Evolutionary conservation across 176 grass and related monocot species (phyloP).

Genomic region (Urochloa ruziziensis): DNA sequence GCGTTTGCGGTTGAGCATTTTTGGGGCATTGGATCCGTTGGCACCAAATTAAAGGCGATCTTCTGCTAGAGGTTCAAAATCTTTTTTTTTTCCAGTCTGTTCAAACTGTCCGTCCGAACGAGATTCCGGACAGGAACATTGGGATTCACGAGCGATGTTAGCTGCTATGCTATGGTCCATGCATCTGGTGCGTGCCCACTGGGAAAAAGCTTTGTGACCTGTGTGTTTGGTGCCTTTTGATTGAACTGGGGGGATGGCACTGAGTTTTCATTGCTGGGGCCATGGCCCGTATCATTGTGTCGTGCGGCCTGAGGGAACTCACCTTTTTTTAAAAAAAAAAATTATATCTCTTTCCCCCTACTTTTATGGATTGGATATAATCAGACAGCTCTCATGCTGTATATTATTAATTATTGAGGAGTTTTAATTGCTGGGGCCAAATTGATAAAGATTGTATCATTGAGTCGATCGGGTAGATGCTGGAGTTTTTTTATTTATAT

Average conservation of each 20-base stretch:
- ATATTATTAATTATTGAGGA: not conserved
- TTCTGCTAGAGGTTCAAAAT: too few relatives aligned
- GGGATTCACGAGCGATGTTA: conserved; percentile 14
- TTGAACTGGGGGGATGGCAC: not conserved
- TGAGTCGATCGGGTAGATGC: not conserved
- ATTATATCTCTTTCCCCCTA: not conserved
- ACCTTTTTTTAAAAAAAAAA: too few relatives aligned
- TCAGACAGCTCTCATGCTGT: not conserved
- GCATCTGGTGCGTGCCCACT: not conserved
- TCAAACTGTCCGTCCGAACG: not conserved
- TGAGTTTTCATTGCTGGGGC: not conserved
- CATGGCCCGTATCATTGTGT: not conserved
- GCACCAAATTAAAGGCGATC: too few relatives aligned
- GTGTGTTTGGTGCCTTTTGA: not conserved
- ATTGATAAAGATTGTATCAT: not conserved
- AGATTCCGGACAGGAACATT: not conserved
- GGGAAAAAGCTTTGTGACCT: not conserved
- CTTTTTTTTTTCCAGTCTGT: not conserved
- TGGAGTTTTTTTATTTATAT: not conserved
- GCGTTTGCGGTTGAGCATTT: not conserved
- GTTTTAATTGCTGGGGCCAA: not conserved
- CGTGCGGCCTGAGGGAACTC: not conserved
- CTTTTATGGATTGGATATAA: not conserved
- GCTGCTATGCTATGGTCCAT: not conserved
- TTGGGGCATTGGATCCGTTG: not conserved